These are phyloP conservation scores for Xanthoceras sorbifolium DNA, from an alignment of 345 rosid species.

Conservation along the genomic window DNA sequence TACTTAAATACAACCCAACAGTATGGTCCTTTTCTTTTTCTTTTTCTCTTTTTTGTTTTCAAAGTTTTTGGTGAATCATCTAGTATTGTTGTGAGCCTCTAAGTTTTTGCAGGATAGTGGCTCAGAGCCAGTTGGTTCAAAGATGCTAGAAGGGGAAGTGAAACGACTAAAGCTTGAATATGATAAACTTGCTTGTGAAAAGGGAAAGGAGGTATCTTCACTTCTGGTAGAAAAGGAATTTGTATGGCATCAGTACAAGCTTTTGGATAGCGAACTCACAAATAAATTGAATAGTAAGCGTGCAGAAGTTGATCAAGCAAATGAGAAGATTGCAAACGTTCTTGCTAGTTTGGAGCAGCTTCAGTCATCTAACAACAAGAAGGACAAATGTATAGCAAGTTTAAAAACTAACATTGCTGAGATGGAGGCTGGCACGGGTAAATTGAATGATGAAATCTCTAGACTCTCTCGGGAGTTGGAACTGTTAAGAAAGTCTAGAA, in stretches of 20 bases:
- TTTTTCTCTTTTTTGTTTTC: background rate
- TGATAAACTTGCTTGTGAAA: conserved; percentile 60
- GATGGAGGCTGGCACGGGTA: conserved; percentile 52
- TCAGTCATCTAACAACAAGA: conserved; percentile 54
- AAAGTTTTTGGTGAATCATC: background rate
- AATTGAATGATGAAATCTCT: conserved; percentile 43
- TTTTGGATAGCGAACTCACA: conserved; percentile 49
- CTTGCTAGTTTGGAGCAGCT: conserved; percentile 57
- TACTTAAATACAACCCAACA: conserved; percentile 37
- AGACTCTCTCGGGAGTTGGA: conserved; percentile 57
- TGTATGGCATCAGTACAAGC: conserved; percentile 69
- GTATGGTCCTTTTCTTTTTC: conserved; percentile 40
- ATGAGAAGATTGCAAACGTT: conserved; percentile 56
- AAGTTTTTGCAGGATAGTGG: conserved; percentile 25
- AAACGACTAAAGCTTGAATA: conserved; percentile 54
- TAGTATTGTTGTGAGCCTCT: conserved; percentile 12
- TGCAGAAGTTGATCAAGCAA: conserved; percentile 56
- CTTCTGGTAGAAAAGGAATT: conserved; percentile 66
- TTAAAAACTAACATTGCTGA: conserved; percentile 48
- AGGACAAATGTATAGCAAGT: conserved; percentile 57
- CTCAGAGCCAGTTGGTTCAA: conserved; percentile 24
- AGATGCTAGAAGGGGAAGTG: conserved; percentile 40
- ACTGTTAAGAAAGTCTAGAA: conserved; percentile 45
- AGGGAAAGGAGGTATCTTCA: conserved; percentile 50
- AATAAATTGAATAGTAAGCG: conserved; percentile 55